Base-by-base conservation (phyloP, 768 basidiomycete genomes). In the Tricholoma sp. region DNA sequence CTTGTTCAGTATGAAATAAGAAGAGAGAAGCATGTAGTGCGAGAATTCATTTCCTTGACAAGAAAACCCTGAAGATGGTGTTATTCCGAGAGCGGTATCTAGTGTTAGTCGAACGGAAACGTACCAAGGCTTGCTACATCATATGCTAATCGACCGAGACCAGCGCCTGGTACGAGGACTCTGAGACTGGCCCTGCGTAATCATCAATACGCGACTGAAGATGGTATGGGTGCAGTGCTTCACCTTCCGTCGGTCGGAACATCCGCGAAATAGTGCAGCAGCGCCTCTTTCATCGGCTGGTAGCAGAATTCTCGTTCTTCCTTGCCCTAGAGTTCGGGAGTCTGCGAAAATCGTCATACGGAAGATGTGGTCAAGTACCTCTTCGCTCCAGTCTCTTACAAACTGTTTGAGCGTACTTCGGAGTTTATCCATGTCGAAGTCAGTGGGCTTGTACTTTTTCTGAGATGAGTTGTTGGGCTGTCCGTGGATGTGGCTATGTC, bases 11-110 rank as follows among this genome's bases (percentile, higher is more conserved):
- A 97, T 84, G 67, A 89, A 90, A 66, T 86, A 88, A 4, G 95
- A 97, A 2, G 89, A 78, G 4, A 98, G 82, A 11, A 98, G 80
- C 94, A 95, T 96, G 70, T 92, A 93, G 61, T 95, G 89, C 32
- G 91, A 94, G 68, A 97, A 97, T 70, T 98, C 95, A 66, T 97
- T 97, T 18, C 90, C 94, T 70, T 96, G 94, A 60, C 89, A 93
- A 1, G 88, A 73, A 62, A 94, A 98, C 3, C 94, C 94, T 94
- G 59, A 37, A 28, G 41, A 33, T 10, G 52, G 36, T 37, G 34
- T 50, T 52, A 52, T 54, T 8, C 44, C 37, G 15, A 13, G 15
- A 13, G 48, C 0, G 45, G 13, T 50, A 37, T 31, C 51, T 10
- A 12, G 42, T 59, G 5, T 34, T 37, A 48, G 4, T 18, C 11